Evolutionary conservation across 176 grass and related monocot genomes (phyloP).

Genomic region (Triticum aestivum): IWGSC_CS_RefSeq_v2.1 NC_057800.1:597930761-597931260

Average conservation of each 20-base stretch:
- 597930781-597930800: too few relatives aligned
- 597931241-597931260: too few relatives aligned
- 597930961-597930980: not conserved
- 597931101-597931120: not conserved
- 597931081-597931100: not conserved
- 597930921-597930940: not conserved
- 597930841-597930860: not conserved
- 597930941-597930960: too few relatives aligned
- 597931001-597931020: too few relatives aligned
- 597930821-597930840: not conserved
- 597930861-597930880: not conserved
- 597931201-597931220: not conserved
- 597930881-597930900: too few relatives aligned
- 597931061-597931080: not conserved
- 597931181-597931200: not conserved
- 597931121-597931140: not conserved
- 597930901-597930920: not conserved
- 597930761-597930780: too few relatives aligned
- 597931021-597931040: not conserved
- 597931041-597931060: not conserved
- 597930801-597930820: not conserved
- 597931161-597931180: not conserved
- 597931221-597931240: too few relatives aligned
- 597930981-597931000: not conserved
- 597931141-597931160: not conserved